Evolutionary conservation across 257 asterid genomes (phyloP).

Genomic region (Solanum pimpinellifolium): DNA sequence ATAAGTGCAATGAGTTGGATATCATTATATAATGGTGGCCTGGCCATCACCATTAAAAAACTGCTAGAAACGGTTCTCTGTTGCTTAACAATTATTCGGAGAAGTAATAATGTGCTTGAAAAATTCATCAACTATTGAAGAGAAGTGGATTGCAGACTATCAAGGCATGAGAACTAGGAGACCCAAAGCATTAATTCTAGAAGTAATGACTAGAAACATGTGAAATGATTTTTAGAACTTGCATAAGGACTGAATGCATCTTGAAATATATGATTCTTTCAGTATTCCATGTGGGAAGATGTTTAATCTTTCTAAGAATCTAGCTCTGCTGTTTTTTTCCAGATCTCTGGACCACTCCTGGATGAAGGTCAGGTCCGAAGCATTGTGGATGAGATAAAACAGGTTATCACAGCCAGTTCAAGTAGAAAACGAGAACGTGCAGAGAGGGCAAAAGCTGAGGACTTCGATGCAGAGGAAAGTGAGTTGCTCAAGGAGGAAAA

Average conservation of each 20-base stretch:
- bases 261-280: not conserved
- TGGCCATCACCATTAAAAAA: not conserved
- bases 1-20: not conserved
- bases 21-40: not conserved
- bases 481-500: constrained; percentile 93
- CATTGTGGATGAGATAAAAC: constrained; percentile 88
- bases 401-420: constrained; percentile 88
- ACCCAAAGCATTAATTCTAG: not conserved
- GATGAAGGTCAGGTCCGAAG: constrained; percentile 92
- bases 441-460: constrained; percentile 95
- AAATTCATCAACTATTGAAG: not conserved
- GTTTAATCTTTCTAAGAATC: not conserved
- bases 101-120: not conserved
- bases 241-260: not conserved
- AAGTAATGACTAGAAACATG: not conserved
- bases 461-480: constrained; percentile 96
- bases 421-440: constrained; percentile 80
- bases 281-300: not conserved
- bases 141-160: not conserved
- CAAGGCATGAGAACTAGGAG: not conserved
- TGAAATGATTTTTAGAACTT: not conserved
- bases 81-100: not conserved
- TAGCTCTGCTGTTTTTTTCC: constrained; percentile 7
- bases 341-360: constrained; percentile 82
- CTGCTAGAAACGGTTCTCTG: not conserved